Conservation (phyloP, 768 basidiomycete species). For the Phlebiopsis gigantea region DNA sequence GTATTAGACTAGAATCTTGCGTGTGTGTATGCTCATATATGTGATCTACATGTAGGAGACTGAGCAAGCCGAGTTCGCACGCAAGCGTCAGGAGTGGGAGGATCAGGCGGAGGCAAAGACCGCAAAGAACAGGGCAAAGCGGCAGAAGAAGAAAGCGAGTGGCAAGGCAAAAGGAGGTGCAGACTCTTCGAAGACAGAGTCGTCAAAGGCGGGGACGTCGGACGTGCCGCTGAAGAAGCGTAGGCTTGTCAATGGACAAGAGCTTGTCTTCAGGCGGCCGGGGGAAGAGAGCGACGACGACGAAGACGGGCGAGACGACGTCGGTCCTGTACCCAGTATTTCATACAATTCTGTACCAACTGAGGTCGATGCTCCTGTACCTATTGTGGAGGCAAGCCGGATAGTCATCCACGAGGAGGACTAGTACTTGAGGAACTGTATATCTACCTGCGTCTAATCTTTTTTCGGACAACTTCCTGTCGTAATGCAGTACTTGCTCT, state of each 20-base stretch:
- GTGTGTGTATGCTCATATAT: not conserved
- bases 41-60: conserved; percentile 46
- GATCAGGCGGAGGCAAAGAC: conserved; percentile 81
- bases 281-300: conserved; percentile 46
- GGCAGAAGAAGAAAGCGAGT: conserved; percentile 87
- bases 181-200: conserved; percentile 14
- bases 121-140: conserved; percentile 89
- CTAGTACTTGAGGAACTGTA: conserved; percentile 14
- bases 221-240: conserved; percentile 67
- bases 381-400: conserved; percentile 30
- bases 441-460: not conserved
- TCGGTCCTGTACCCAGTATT: conserved; percentile 17
- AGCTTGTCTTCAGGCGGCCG: conserved; percentile 51
- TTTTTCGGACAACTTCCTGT: too few relatives aligned
- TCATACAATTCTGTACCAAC: not conserved
- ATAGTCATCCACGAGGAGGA: conserved; percentile 51
- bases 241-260: conserved; percentile 73
- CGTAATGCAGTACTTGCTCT: too few relatives aligned
- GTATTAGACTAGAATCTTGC: conserved; percentile 19
- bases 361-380: conserved; percentile 6
- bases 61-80: conserved; percentile 69
- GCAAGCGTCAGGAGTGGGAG: conserved; percentile 64
- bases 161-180: conserved; percentile 36
- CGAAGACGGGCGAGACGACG: conserved; percentile 19
- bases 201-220: conserved; percentile 16